Conservation (phyloP, 116 monocot genomes). For the Trichopus zeylanicus region DNA sequence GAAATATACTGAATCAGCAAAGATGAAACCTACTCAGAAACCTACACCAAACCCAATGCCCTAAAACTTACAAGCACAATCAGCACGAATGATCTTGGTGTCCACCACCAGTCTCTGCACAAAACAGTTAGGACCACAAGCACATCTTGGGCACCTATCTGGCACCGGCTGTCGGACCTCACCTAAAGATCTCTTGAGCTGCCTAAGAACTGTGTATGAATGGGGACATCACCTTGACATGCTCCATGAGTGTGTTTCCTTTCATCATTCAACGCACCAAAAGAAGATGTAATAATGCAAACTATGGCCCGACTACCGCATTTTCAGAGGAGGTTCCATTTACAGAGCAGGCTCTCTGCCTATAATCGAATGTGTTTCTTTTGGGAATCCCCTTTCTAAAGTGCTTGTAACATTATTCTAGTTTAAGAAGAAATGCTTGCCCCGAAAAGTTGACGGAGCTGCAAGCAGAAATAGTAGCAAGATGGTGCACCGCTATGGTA, state of each 20-base stretch:
- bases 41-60: too few species aligned
- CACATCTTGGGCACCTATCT: too few species aligned
- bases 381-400: neutral
- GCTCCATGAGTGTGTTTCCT: neutral
- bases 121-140: too few species aligned
- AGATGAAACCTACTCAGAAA: too few species aligned
- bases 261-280: neutral
- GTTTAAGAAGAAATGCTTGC: neutral
- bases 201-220: neutral
- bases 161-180: neutral
- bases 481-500: neutral
- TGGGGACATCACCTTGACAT: neutral
- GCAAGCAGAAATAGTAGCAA: neutral
- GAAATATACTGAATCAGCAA: too few species aligned
- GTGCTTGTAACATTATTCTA: neutral
- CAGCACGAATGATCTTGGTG: too few species aligned
- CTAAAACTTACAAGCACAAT: too few species aligned
- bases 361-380: neutral
- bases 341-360: too few species aligned
- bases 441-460: neutral
- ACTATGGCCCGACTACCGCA: neutral
- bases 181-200: neutral
- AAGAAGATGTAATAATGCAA: neutral
- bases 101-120: too few species aligned
- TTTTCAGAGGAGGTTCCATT: neutral